Evolutionary conservation across 768 basidiomycete genomes (phyloP), one percentile per base, ranked within the genome.

Genomic region (Termitomyces sp.): DNA sequence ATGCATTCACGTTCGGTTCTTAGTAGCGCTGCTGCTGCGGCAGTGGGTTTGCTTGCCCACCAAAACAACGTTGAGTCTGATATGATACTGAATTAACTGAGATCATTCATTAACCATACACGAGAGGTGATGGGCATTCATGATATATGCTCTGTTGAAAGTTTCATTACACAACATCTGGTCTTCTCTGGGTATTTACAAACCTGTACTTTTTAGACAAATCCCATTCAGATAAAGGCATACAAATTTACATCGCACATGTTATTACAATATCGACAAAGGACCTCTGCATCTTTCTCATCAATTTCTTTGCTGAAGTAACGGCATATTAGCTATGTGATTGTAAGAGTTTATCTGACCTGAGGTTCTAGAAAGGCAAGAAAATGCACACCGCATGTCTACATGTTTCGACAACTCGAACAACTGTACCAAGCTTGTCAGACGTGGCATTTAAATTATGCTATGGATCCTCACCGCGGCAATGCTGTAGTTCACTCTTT

Each of bases 141-240:
- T 28, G 28, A 28, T 28, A 28, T 28, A 28, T 4, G 4, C 2
- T 28, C 28, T 28, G 28, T 28, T 28, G 28, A 28, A 4, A 28
- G 28, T 28, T 28, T 28, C 28, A 28, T 91, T 59, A 82, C 80
- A 28, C 80, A 79, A 3, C 70, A 74, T 55, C 71, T 78, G 0
- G 84, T 82, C 74, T 87, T 92, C 24, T 87, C 86, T 0, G 90
- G 89, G 63, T 86, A 85, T 73, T 89, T 91, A 75, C 92, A 94
- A 3, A 92, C 81, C 92, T 93, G 58, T 11, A 9, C 40, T 33
- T 42, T 28, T 44, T 33, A 33, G 22, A 44, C 4, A 28, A 32
- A 12, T 55, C 7, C n/a, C 6, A 33, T 20, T 44, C 12, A 32
- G 28, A 42, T 44, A 15, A 33, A 42, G 32, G 35, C 18, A 18